Base-by-base conservation (phyloP, 2,329 filamentous ascomycete species). In the Endoconidiophora polonica region DNA sequence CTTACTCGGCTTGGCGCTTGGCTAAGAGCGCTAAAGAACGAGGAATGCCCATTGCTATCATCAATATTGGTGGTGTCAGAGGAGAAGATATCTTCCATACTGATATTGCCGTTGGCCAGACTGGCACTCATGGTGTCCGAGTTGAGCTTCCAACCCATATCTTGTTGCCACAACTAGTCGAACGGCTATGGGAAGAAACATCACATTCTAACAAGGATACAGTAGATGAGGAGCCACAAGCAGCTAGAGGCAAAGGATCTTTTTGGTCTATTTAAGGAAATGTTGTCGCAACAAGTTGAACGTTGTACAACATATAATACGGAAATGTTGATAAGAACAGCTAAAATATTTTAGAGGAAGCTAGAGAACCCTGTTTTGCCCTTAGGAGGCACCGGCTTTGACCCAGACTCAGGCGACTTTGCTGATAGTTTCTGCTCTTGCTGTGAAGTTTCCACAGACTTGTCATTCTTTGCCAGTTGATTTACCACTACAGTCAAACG, bases 1-100 rank as follows among this genome's bases (percentile, higher is more conserved):
- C 91, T 0, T 96, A 94, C 63, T 94, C 87, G 9, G 91, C 91
- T 0, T 98, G 87, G 87, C 72, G 90, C 52, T 65, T 98, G 49
- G 86, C 83, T 1, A 90, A 87, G 66, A 71, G 81, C 53, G 91
- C 90, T 26, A 81, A 83, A 57, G 84, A 91, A 57, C 74, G 79
- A 55, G 79, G 79, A 1, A 90, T 93, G 77, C 81, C 86, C 14
- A 83, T 96, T 60, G 88, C 81, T 0, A 80, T 95, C 40, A 68
- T 95, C 52, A 96, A 94, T 59, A 72, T 95, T 53, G 84, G 86
- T n/a, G 84, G 86, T 7, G 79, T 87, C 23, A 73, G 85, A 57
- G 83, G 84, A 14, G 84, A 93, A 60, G 81, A 86, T n/a, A 66
- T 65, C 3, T 81, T 88, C 57, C 85, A 85, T 56, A 65, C 62